These are phyloP conservation scores for Zalaria obscura DNA, from an alignment of 2,329 filamentous ascomycete genomes.

Conservation along the genomic window DNA sequence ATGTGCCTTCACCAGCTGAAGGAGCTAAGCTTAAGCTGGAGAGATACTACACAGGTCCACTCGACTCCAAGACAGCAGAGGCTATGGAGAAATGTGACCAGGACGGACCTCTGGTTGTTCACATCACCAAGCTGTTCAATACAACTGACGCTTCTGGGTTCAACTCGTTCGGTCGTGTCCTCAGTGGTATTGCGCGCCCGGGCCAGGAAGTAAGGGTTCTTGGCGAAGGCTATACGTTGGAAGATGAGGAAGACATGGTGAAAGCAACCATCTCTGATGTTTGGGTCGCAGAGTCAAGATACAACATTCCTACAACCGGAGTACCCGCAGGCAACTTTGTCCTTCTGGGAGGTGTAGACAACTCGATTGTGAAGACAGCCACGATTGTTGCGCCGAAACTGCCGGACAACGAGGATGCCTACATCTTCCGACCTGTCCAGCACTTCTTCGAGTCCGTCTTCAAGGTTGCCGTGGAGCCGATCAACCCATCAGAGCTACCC, in stretches of 20 bases:
- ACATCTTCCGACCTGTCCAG: slow-evolving; percentile 83
- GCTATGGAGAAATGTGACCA: slow-evolving; percentile 74
- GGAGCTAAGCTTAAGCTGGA: slow-evolving; percentile 65
- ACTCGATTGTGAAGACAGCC: slow-evolving; percentile 95
- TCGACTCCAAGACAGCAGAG: slow-evolving; percentile 66
- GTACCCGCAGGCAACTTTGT: slow-evolving; percentile 91
- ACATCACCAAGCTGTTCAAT: slow-evolving; percentile 88
- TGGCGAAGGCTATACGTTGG: slow-evolving; percentile 87
- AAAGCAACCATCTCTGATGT: slow-evolving; percentile 71
- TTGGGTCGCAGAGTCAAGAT: slow-evolving; percentile 82
- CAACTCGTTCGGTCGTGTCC: slow-evolving; percentile 75
- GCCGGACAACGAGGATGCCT: slow-evolving; percentile 78
- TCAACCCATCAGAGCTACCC: slow-evolving; percentile 92
- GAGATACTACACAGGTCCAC: slow-evolving; percentile 80
- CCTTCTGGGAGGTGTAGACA: slow-evolving; percentile 83
- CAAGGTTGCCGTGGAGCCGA: slow-evolving; percentile 94
- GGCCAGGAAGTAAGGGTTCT: slow-evolving; percentile 78
- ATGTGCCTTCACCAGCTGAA: slow-evolving; percentile 74
- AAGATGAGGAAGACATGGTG: slow-evolving; percentile 97
- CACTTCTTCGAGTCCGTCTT: slow-evolving; percentile 97
- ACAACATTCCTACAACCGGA: slow-evolving; percentile 82
- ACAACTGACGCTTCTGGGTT: slow-evolving; percentile 83
- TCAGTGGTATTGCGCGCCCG: slow-evolving; percentile 79
- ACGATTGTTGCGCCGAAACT: slow-evolving; percentile 72
- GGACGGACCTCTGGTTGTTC: slow-evolving; percentile 80